These are phyloP conservation scores for Entomortierella beljakovae DNA, from an alignment of 192 early-diverging fungal species.

Conservation along the genomic window DNA sequence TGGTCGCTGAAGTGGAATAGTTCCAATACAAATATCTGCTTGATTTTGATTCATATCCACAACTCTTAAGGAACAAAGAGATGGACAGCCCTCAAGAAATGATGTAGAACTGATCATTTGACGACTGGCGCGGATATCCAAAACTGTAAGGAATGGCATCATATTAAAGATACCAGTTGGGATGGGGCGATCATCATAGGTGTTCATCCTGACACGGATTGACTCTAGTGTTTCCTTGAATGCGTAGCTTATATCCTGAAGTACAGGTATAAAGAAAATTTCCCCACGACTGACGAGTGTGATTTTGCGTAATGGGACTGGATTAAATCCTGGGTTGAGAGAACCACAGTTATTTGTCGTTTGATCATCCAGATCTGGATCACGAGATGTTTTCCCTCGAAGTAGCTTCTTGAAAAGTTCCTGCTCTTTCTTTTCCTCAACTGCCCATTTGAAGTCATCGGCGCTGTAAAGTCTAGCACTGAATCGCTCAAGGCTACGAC, in stretches of 20 bases:
- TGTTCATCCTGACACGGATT: background rate
- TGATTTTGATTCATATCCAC: background rate
- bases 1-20: background rate
- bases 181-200: background rate
- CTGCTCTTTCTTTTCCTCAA: slow-evolving; percentile 24
- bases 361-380: background rate
- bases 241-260: slow-evolving; percentile 17
- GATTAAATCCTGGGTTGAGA: slow-evolving; percentile 13
- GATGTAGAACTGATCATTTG: background rate
- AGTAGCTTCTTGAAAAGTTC: slow-evolving; percentile 1
- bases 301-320: slow-evolving; percentile 15
- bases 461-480: background rate
- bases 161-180: background rate
- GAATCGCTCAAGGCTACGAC: slow-evolving; percentile 30
- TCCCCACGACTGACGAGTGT: background rate
- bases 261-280: slow-evolving; percentile 8
- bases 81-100: slow-evolving; percentile 20
- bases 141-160: slow-evolving; percentile 5
- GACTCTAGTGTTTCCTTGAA: slow-evolving; percentile 20
- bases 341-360: slow-evolving; percentile 13
- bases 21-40: background rate
- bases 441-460: slow-evolving; percentile 14
- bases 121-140: background rate
- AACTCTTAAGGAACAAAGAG: slow-evolving; percentile 5
- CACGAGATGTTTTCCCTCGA: background rate